Percentiles rank a stretch among this genome's conserved stretches.
Evolutionary conservation across 129 eudicot species (phyloP).

Genomic region (sunflower (Helianthus annuus)): HanXRQr2.0-SUNRISE NC_035433.2:39953169-39953668

Average conservation of each 20-base stretch:
- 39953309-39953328: slow-evolving; percentile 76
- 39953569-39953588: too few species aligned
- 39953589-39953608: too few species aligned
- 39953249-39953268: too few species aligned
- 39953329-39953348: slow-evolving; percentile 51
- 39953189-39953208: too few species aligned
- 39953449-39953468: neutral
- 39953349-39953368: slow-evolving; percentile 64
- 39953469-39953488: neutral
- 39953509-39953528: too few species aligned
- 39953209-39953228: slow-evolving; percentile 1
- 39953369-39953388: slow-evolving; percentile 71
- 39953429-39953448: neutral
- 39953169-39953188: too few species aligned
- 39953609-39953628: neutral
- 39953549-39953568: too few species aligned
- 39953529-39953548: too few species aligned
- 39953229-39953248: too few species aligned
- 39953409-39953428: slow-evolving; percentile 14
- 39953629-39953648: neutral
- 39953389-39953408: slow-evolving; percentile 65
- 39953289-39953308: slow-evolving; percentile 74
- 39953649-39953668: neutral
- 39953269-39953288: too few species aligned
- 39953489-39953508: too few species aligned